Base-by-base conservation (phyloP, 1,284 basidiomycete genomes). In the Trichosporon sp. region DNA sequence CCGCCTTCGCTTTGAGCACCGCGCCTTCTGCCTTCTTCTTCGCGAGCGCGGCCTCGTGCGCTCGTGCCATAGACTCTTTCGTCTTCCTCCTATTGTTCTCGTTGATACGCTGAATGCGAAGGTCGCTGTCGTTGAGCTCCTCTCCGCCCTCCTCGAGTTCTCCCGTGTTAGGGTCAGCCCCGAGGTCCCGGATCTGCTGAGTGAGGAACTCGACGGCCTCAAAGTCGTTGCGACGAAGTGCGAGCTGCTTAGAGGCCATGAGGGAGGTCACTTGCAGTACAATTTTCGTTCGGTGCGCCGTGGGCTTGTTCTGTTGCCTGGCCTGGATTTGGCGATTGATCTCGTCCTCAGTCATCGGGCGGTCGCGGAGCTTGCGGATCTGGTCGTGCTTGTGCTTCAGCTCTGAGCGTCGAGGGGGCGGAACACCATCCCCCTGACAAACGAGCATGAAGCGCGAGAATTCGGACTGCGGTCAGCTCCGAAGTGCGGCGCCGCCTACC, bases 21-120 rank as follows among this genome's bases (percentile, higher is more conserved):
- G 79, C 79, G 34, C 79, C 78, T 65, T 82, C 82, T 0, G 75
- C 78, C 79, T 89, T 89, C 65, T 90, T 87, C 71, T 90, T 89
- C 73, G 90, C 89, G 8, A 87, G 83, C 70, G 90, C 88, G 38
- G 85, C 85, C 51, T 89, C 78, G 82, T 95, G 93, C 0, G 92
- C 91, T 73, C 88, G 88, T 64, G 91, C 86, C 70, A 94, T 88
- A 1, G 88, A 87, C 75, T 93, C 92, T 71, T 89, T 77, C 70
- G 95, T 96, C 62, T 90, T 89, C 74, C 87, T 88, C 53, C 92
- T 87, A 80, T 98, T 96, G 65, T 92, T 88, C 82, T 95, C 92
- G 79, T 95, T 96, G 70, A 97, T 90, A 78, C 85, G 88, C 21
- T 90, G 88, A 34, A 95, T 86, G 74, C 88, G 83, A 70, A 89